Percentiles rank a stretch among this genome's conserved stretches.
Evolutionary conservation across 1,284 basidiomycete species (phyloP).

Genomic region (Tilletia horrida): DNA sequence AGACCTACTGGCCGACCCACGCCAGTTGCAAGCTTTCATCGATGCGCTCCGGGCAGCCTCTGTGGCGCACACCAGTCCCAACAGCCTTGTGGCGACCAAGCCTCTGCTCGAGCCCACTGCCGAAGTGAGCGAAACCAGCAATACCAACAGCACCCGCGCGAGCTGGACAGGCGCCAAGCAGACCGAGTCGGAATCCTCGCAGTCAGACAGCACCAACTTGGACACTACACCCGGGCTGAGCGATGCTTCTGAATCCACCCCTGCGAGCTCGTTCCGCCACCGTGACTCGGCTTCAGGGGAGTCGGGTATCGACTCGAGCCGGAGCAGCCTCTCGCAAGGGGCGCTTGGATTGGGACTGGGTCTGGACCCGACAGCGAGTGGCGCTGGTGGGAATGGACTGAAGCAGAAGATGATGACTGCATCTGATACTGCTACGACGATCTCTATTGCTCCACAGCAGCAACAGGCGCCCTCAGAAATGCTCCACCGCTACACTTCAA

Average conservation of each 20-base stretch:
- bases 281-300: conserved; percentile 4
- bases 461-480: neutral
- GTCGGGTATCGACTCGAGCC: neutral
- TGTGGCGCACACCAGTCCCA: neutral
- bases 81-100: neutral
- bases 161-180: neutral
- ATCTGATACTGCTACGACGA: neutral
- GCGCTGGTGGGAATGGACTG: neutral
- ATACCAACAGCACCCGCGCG: neutral
- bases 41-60: neutral
- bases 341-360: conserved; percentile 7
- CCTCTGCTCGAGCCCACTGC: neutral
- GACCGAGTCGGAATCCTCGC: conserved; percentile 9
- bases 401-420: neutral
- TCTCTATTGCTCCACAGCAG: neutral
- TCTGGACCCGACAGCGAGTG: neutral
- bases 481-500: conserved; percentile 10
- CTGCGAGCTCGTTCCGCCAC: conserved; percentile 11
- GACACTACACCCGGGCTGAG: conserved; percentile 43
- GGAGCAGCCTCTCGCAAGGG: neutral
- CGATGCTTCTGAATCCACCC: conserved; percentile 27
- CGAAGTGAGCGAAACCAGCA: neutral
- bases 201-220: conserved; percentile 28
- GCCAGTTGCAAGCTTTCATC: conserved; percentile 10
- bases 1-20: conserved; percentile 8